Evolutionary conservation across 2,329 filamentous ascomycete genomes (phyloP).

Genomic region (Purpureocillium lavendulum): DNA sequence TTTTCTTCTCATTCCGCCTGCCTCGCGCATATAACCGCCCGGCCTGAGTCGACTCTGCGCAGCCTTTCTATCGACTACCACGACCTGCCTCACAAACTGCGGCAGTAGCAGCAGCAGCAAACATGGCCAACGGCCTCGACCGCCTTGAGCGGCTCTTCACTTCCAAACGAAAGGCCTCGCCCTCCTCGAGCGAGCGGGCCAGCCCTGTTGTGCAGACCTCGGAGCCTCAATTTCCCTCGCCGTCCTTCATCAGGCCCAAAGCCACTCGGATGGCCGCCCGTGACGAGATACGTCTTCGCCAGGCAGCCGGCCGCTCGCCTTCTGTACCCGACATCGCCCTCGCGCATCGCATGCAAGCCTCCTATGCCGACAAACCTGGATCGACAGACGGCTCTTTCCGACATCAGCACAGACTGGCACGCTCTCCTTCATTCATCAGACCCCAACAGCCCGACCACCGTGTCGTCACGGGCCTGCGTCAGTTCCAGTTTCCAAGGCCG

Average conservation of each 20-base stretch:
- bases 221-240: conserved; percentile 36
- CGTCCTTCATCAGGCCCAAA: conserved; percentile 49
- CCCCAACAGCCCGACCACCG: conserved; percentile 5
- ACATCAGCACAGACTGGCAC: conserved; percentile 4
- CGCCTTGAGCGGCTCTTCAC: conserved; percentile 45
- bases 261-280: conserved; percentile 48
- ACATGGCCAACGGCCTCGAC: conserved; percentile 41
- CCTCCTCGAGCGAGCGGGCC: conserved; percentile 14
- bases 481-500: conserved; percentile 28
- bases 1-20: background rate
- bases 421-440: conserved; percentile 16
- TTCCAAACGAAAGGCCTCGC: conserved; percentile 28
- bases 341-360: conserved; percentile 4
- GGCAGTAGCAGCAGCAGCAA: too few relatives aligned
- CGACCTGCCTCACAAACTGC: background rate
- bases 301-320: conserved; percentile 18
- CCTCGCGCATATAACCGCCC: background rate
- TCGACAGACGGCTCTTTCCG: conserved; percentile 6
- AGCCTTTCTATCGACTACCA: background rate
- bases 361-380: conserved; percentile 6
- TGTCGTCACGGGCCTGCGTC: conserved; percentile 20
- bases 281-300: conserved; percentile 31
- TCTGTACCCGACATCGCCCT: conserved; percentile 13
- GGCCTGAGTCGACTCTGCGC: background rate
- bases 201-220: conserved; percentile 12